Percentiles rank a stretch among this genome's conserved stretches.
These are phyloP conservation scores for Cenchrus fungigraminus DNA, from an alignment of 176 grass and related monocot species.

Conservation along the genomic window DNA sequence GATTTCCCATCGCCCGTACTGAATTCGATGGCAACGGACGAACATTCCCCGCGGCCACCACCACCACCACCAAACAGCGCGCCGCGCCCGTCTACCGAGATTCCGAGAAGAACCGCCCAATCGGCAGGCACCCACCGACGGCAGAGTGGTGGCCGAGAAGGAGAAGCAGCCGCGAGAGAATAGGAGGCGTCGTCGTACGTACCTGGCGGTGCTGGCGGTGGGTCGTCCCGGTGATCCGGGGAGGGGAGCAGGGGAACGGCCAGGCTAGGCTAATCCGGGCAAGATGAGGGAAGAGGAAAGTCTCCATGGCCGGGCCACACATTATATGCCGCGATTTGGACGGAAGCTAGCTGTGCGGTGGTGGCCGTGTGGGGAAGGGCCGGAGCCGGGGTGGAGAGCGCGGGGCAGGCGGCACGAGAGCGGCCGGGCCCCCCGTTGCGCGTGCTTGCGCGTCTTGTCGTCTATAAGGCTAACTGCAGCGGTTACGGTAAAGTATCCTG, in stretches of 20 bases:
- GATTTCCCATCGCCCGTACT: background rate
- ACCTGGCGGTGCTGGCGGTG: conserved; percentile 38
- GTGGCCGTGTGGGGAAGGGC: background rate
- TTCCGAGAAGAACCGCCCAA: background rate
- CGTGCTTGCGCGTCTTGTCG: too few relatives aligned
- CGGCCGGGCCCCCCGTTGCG: too few relatives aligned
- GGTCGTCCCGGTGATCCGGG: conserved; percentile 11
- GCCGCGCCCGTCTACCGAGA: background rate
- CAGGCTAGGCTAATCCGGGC: conserved; percentile 16
- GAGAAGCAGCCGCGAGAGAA: background rate
- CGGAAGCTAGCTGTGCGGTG: conserved; percentile 28
- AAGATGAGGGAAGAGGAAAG: conserved; percentile 43
- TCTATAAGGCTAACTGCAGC: too few relatives aligned
- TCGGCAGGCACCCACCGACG: background rate
- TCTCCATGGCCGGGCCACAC: conserved; percentile 37
- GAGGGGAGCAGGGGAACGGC: background rate
- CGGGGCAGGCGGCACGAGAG: too few relatives aligned
- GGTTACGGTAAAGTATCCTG: too few relatives aligned
- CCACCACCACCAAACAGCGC: background rate
- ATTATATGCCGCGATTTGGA: conserved; percentile 53
- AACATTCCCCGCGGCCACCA: background rate
- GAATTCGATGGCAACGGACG: background rate
- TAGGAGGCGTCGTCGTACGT: background rate
- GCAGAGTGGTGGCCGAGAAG: background rate
- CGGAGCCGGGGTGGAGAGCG: background rate